Percentiles rank a stretch among this genome's conserved stretches.
phyloP scores from a whole-genome alignment of 495 filamentous ascomycete species.

The Letharia columbiana region DNA sequence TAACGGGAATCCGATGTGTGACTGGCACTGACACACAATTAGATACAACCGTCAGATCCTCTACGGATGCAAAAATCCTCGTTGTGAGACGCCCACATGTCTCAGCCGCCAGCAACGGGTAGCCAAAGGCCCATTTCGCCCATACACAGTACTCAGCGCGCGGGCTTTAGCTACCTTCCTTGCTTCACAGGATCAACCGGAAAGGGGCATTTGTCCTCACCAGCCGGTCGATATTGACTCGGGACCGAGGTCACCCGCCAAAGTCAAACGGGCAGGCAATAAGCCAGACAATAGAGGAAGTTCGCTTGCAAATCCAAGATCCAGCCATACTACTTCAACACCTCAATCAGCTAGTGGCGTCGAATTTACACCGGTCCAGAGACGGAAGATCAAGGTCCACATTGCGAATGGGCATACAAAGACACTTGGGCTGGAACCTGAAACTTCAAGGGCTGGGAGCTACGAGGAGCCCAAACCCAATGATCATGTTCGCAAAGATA shows the following conservation, averaged over 20 bases:
- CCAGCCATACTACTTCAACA: background rate
- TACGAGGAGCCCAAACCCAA: background rate
- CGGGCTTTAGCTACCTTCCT: constrained; percentile 70
- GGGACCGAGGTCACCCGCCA: background rate
- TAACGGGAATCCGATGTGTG: background rate
- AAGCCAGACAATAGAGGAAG: background rate
- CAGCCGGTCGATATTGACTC: background rate
- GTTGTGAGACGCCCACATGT: constrained; percentile 70
- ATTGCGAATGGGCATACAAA: constrained; percentile 3
- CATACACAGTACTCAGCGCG: constrained; percentile 61
- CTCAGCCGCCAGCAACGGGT: constrained; percentile 64
- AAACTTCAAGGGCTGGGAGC: background rate
- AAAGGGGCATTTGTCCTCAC: constrained; percentile 58
- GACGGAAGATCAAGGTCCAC: background rate
- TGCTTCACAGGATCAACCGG: constrained; percentile 70
- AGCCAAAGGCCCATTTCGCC: constrained; percentile 58
- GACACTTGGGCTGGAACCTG: background rate
- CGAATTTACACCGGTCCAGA: background rate
- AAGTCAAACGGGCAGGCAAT: background rate
- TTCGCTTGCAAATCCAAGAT: background rate
- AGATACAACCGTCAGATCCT: constrained; percentile 81
- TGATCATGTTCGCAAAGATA: constrained; percentile 41
- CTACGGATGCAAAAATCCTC: constrained; percentile 63
- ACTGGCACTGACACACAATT: background rate
- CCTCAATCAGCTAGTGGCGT: background rate